Conservation (phyloP, 805 yeast species). For the Lachancea sp. region DNA sequence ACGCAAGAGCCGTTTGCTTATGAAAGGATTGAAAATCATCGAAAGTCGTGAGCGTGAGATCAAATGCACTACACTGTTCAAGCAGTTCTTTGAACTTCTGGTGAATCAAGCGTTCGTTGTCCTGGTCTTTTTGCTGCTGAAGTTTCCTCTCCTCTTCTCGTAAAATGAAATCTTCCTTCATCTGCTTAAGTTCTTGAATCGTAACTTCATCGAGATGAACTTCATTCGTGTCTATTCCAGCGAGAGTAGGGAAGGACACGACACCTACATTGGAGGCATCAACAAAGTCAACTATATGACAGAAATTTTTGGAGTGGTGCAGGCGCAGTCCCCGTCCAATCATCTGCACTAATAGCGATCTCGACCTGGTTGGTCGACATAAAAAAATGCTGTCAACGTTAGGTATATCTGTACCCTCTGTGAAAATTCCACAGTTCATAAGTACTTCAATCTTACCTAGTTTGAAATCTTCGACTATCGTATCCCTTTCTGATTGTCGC, state of each 20-base stretch:
- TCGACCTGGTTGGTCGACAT: constrained; percentile 75
- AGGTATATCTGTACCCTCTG: constrained; percentile 95
- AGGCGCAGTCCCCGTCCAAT: constrained; percentile 80
- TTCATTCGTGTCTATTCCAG: constrained; percentile 26
- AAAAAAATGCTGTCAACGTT: constrained; percentile 73
- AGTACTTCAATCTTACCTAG: constrained; percentile 61
- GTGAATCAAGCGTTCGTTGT: constrained; percentile 7
- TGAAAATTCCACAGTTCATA: constrained; percentile 82
- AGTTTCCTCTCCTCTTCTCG: constrained; percentile 12
- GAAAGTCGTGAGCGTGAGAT: constrained; percentile 35
- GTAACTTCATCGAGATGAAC: constrained; percentile 28
- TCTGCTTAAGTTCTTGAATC: constrained; percentile 29
- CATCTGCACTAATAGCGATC: constrained; percentile 73
- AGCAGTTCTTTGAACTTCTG: constrained; percentile 15
- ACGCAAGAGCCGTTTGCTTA: constrained; percentile 6
- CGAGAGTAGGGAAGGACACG: constrained; percentile 48
- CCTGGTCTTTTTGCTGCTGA: constrained; percentile 11
- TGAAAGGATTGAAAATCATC: constrained; percentile 36
- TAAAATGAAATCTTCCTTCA: constrained; percentile 19
- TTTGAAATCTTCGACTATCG: constrained; percentile 51
- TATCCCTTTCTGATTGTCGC: constrained; percentile 42
- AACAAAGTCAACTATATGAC: constrained; percentile 77
- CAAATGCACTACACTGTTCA: constrained; percentile 18
- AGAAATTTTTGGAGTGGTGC: constrained; percentile 52
- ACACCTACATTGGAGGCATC: constrained; percentile 51